phyloP scores from a whole-genome alignment of 2,329 filamentous ascomycete genomes.

The Fonsecaea nubica region DNA sequence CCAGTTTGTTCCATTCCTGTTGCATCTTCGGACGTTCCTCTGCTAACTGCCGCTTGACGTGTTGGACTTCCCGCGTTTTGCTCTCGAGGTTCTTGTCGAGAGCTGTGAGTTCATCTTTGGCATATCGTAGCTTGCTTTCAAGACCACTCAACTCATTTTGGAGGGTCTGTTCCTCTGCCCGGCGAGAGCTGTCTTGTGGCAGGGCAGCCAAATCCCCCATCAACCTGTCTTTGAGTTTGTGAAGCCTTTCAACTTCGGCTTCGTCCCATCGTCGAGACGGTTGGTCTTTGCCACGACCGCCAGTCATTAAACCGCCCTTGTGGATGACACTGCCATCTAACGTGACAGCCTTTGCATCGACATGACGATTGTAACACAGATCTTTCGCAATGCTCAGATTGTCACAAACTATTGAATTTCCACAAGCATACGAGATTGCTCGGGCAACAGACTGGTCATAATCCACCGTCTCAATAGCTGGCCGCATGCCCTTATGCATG shows the following conservation, averaged over 20 bases:
- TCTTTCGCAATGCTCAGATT: constrained; percentile 83
- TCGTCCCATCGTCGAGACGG: constrained; percentile 81
- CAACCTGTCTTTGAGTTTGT: constrained; percentile 75
- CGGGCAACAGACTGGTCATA: constrained; percentile 88
- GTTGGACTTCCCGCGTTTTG: constrained; percentile 80
- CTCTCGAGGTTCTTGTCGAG: constrained; percentile 83
- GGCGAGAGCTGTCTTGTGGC: constrained; percentile 76
- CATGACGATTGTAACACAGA: constrained; percentile 81
- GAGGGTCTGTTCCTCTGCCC: constrained; percentile 78
- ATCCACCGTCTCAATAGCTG: constrained; percentile 95
- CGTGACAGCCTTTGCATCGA: constrained; percentile 93
- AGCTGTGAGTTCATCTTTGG: constrained; percentile 76
- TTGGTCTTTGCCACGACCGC: constrained; percentile 81
- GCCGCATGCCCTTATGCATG: constrained; percentile 78
- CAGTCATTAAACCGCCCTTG: constrained; percentile 95
- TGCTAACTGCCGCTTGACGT: constrained; percentile 73
- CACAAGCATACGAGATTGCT: constrained; percentile 93
- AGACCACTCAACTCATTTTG: constrained; percentile 80
- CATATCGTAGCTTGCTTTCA: constrained; percentile 74
- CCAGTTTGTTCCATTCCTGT: constrained; percentile 72
- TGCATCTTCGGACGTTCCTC: constrained; percentile 80
- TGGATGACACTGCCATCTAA: constrained; percentile 96
- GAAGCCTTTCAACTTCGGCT: constrained; percentile 83
- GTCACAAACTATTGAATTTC: constrained; percentile 93
- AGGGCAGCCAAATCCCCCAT: constrained; percentile 79